Evolutionary conservation across 768 basidiomycete genomes (phyloP), one percentile per base, ranked within the genome.

Genomic region (Suillus luteus): DNA sequence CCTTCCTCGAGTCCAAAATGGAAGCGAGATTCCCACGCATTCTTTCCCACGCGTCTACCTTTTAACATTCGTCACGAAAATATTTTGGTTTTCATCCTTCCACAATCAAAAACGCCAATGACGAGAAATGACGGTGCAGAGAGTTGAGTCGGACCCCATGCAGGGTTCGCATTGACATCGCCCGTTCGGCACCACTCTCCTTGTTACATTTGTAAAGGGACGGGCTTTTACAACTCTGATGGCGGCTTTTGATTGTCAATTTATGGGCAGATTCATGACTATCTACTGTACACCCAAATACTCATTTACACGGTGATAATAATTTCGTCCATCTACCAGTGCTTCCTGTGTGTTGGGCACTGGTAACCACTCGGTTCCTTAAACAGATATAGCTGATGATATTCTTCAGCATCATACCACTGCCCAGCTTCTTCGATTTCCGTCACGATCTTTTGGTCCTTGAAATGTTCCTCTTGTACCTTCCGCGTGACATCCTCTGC

Each of bases 341-440:
- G 88, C 54, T 96, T 78, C 44, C 79, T 81, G 76, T 96, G 95
- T 2, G 91, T 95, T 0, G 95, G 89, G 77, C 96, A 98, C 69
- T 95, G 92, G 73, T 97, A 97, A 10, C 96, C 96, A 12, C 71
- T 70, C 0, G 96, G 93, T 73, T 97, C 93, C 22, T 90, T 79
- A 87, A 88, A 61, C 87, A 79, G 75, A 71, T 93, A 94, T 37
- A 91, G 80, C 67, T 95, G 93, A 76, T 94, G 91, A 70, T 95
- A 93, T 4, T 89, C 84, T 75, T 93, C 91, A 0, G 91, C 91
- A 63, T 90, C 80, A 78, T 86, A 95, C 95, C 95, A 99, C 43
- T 81, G 74, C 0, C 85, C 86, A 0, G 89, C 91, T 1, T 83
- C 74, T 14, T 83, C 69, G 62, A 98, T 91, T 67, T 88, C 81